phyloP scores from a whole-genome alignment of 768 basidiomycete species.

The Lactifluus hygrophoroides region DNA sequence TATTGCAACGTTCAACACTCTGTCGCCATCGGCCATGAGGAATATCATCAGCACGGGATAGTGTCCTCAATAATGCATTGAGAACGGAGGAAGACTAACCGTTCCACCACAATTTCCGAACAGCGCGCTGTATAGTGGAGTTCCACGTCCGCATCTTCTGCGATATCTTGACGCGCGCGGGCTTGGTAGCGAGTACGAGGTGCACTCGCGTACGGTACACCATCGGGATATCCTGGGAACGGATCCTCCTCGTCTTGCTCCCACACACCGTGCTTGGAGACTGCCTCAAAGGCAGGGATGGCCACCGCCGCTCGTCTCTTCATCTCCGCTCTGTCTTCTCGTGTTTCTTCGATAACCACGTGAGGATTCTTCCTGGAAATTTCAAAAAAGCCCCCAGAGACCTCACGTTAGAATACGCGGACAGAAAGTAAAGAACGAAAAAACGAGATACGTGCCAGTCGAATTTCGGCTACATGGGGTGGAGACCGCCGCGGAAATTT shows the following conservation, averaged over 20 bases:
- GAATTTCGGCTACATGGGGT: slow-evolving; percentile 43
- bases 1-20: slow-evolving; percentile 46
- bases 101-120: slow-evolving; percentile 38
- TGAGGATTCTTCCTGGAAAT: slow-evolving; percentile 40
- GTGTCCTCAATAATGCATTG: too few relatives aligned
- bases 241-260: slow-evolving; percentile 6
- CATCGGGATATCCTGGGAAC: slow-evolving; percentile 41
- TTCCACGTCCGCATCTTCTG: slow-evolving; percentile 30
- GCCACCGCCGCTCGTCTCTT: slow-evolving; percentile 30
- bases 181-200: slow-evolving; percentile 40
- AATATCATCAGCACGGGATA: not conserved
- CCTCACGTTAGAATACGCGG: not conserved
- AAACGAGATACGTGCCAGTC: slow-evolving; percentile 44
- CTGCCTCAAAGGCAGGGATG: slow-evolving; percentile 42
- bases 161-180: slow-evolving; percentile 28
- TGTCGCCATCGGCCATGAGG: not conserved
- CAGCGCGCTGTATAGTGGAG: slow-evolving; percentile 52
- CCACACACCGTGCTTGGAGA: slow-evolving; percentile 10
- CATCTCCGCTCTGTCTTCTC: slow-evolving; percentile 28
- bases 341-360: slow-evolving; percentile 28
- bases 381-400: not conserved
- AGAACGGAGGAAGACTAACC: slow-evolving; percentile 19
- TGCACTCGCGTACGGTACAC: slow-evolving; percentile 33
- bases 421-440: too few relatives aligned
- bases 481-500: not conserved